A percentile compares a stretch with the other conserved stretches of the same genome.
Evolutionary conservation across 148 eudicot genomes (phyloP).

Genomic region (Selenicereus undatus): DNA sequence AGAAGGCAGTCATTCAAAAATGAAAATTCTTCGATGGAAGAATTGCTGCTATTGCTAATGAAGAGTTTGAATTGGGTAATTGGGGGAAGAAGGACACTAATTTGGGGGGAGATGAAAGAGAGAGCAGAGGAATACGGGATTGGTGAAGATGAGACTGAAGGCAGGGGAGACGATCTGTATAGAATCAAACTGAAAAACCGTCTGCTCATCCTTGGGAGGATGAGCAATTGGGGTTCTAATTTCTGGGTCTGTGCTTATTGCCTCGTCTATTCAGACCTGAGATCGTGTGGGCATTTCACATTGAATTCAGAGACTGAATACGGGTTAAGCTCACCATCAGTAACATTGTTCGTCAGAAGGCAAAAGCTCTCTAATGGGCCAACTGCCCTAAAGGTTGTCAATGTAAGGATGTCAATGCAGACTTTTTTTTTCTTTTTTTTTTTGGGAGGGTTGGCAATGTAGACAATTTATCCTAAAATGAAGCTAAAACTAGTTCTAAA

Average conservation of each 20-base stretch:
- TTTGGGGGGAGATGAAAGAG: conserved; percentile 5
- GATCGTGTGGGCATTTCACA: neutral
- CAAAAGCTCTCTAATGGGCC: neutral
- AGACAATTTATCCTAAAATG: too few species aligned
- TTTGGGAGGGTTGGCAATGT: too few species aligned
- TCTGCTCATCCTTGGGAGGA: conserved; percentile 20
- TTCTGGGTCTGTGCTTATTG: neutral
- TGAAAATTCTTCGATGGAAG: conserved; percentile 38
- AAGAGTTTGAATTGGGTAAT: conserved; percentile 26
- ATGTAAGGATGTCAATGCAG: neutral
- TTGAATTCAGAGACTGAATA: neutral
- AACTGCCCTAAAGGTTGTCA: neutral
- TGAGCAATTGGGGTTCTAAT: conserved; percentile 10
- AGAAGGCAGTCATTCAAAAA: conserved; percentile 14
- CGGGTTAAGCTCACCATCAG: too few species aligned
- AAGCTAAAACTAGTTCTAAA: too few species aligned
- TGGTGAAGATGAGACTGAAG: conserved; percentile 5
- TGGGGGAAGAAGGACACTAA: neutral
- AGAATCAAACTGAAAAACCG: conserved; percentile 19
- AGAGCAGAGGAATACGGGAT: neutral
- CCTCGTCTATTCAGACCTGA: neutral
- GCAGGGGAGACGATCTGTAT: conserved; percentile 10
- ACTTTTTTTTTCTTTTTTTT: too few species aligned
- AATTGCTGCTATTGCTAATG: conserved; percentile 22
- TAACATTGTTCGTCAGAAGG: neutral